Evolutionary conservation across 31 red algal species (phyloP), one percentile per base, ranked within the genome.

Genomic region (Porphyra umbilicalis): DNA sequence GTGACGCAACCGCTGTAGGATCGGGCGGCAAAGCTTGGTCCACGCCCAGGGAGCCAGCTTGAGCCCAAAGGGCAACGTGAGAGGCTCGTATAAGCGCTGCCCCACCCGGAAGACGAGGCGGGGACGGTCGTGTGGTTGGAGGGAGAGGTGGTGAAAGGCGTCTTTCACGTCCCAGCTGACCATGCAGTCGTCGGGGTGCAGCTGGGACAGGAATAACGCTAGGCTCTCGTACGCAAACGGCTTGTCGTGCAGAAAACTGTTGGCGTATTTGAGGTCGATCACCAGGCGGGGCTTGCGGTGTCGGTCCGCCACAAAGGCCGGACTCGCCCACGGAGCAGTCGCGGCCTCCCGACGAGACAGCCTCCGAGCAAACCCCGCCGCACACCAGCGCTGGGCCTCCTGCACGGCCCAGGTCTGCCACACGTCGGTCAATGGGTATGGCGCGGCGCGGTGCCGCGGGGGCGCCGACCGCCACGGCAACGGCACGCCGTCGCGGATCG

Each of bases 111-210:
- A 88, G 0, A 80, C 86, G 16, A 88, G 67, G 15, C 81, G 34
- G 10, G 6, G 10, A 15, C 39, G 32, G 86, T 88, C 86, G 35
- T 9, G 16, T 11, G 46, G 29, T 32, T 35, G 36, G 32, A 82
- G 68, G 0, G 80, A 40, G 57, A 88, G 31, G 68, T 88, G 86
- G 81, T 83, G 79, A 34, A 83, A 83, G 1, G 33, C 86, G 67
- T 88, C 86, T 30, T 75, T 77, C 67, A 88, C 9, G 86, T 88
- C 71, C 25, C 74, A 44, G 34, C 83, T 88, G 79, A 88, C 83
- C 7, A 88, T 80, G 33, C 18, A 30, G 34, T 88, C 86, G 2
- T 38, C 86, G 14, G 33, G 25, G 33, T 35, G 57, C 42, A 88
- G 81, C 34, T 76, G 67, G 9, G 86, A 18, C 42, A 16, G 13